Percentiles rank a stretch among this genome's conserved stretches.
Conservation (phyloP, 176 grass and related monocot genomes). For the Olyra latifolia region DNA sequence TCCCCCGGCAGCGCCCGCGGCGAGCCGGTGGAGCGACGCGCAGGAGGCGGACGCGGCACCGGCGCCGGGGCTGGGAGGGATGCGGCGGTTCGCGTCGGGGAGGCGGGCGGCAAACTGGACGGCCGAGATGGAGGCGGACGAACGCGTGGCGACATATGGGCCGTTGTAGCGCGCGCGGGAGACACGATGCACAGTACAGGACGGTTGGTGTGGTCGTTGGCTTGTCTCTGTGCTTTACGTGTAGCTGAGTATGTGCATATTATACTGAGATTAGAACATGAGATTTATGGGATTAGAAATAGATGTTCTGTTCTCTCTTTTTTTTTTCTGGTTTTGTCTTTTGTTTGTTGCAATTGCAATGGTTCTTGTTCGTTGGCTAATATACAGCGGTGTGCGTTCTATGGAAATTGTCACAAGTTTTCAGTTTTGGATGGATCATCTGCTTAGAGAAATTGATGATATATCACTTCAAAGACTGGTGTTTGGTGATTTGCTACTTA, state of each 20-base stretch:
- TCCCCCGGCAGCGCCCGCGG: neutral
- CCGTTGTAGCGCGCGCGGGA: constrained; percentile 25
- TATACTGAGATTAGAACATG: neutral
- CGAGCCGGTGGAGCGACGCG: neutral
- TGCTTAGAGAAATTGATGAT: neutral
- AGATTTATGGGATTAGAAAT: neutral
- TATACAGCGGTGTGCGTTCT: no score
- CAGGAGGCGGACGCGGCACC: neutral
- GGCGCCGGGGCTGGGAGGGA: constrained; percentile 48
- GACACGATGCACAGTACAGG: neutral
- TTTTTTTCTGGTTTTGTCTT: neutral
- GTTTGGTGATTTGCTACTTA: no score
- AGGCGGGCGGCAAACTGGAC: constrained; percentile 58
- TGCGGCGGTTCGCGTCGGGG: constrained; percentile 66
- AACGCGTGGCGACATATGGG: constrained; percentile 37
- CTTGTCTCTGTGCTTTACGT: constrained; percentile 10
- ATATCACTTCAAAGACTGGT: no score
- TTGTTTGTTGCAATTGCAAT: neutral
- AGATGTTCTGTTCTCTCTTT: neutral
- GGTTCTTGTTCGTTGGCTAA: no score
- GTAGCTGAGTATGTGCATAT: constrained; percentile 23
- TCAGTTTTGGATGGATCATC: neutral
- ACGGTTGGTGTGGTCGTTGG: constrained; percentile 1
- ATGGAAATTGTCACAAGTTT: neutral
- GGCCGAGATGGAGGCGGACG: constrained; percentile 31